Conservation (phyloP, 2,329 filamentous ascomycete genomes). For the Whalleya microplaca region DNA sequence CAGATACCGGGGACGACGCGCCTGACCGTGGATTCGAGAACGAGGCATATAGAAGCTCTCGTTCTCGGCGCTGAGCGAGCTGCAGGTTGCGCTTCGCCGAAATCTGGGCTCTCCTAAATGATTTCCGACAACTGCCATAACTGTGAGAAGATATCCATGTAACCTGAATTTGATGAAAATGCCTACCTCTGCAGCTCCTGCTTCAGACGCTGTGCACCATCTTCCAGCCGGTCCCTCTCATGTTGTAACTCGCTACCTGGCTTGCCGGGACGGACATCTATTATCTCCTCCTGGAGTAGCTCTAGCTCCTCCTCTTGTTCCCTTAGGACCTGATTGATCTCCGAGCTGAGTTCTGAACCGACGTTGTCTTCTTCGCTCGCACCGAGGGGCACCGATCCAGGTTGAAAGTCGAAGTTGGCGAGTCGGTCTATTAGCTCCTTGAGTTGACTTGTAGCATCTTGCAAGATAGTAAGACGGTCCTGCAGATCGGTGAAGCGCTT, state of each 20-base stretch:
- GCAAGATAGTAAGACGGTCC: conserved; percentile 61
- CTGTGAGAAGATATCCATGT: background rate
- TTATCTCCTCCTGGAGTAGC: conserved; percentile 75
- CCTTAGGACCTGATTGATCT: conserved; percentile 79
- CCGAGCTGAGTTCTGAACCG: conserved; percentile 73
- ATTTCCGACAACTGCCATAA: conserved; percentile 55
- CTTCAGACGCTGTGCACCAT: conserved; percentile 67
- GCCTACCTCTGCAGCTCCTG: conserved; percentile 72
- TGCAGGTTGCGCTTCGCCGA: conserved; percentile 76
- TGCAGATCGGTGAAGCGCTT: conserved; percentile 64
- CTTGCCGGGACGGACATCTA: conserved; percentile 62
- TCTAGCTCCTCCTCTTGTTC: conserved; percentile 85
- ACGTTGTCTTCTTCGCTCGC: conserved; percentile 55
- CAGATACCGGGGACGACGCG: conserved; percentile 40
- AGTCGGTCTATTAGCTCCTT: conserved; percentile 63
- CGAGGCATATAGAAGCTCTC: conserved; percentile 73
- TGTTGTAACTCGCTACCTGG: conserved; percentile 59
- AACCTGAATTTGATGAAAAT: background rate
- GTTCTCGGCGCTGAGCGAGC: conserved; percentile 74
- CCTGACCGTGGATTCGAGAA: conserved; percentile 52
- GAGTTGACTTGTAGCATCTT: conserved; percentile 64
- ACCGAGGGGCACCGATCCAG: conserved; percentile 58
- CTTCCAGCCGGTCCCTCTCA: conserved; percentile 67
- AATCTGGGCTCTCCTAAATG: conserved; percentile 83
- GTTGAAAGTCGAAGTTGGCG: conserved; percentile 60